These are phyloP conservation scores for Corylus heterophylla DNA, from an alignment of 306 rosid genomes.

Conservation along the genomic window DNA sequence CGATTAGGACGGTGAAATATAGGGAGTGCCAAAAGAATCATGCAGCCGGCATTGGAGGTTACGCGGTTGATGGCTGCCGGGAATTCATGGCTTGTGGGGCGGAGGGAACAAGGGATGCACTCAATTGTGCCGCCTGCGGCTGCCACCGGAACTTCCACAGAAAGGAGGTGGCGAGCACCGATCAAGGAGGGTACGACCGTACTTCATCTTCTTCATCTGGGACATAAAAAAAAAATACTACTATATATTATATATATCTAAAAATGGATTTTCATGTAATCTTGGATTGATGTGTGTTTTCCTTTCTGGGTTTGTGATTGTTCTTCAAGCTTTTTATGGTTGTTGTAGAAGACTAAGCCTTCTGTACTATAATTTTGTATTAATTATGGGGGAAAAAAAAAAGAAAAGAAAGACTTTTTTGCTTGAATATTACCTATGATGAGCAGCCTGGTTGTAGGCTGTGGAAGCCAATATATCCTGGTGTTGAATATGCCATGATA, in stretches of 20 bases:
- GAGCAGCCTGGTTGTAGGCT: too few species aligned
- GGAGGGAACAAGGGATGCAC: conserved; percentile 58
- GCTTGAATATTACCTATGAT: not conserved
- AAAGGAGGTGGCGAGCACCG: conserved; percentile 45
- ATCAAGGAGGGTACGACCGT: conserved; percentile 49
- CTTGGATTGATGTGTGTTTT: conserved; percentile 10
- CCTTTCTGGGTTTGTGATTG: conserved; percentile 19
- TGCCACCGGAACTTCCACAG: conserved; percentile 92
- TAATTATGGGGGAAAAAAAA: too few species aligned
- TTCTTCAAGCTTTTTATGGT: not conserved
- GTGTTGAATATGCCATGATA: too few species aligned
- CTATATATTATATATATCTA: not conserved
- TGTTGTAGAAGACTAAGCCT: not conserved
- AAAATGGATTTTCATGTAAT: not conserved
- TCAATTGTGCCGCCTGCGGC: conserved; percentile 88
- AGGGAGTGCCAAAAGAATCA: conserved; percentile 96
- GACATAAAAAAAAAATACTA: conserved; percentile 9
- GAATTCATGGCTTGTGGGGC: conserved; percentile 84
- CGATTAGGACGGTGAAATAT: conserved; percentile 55
- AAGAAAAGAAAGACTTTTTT: too few species aligned
- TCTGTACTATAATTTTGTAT: not conserved
- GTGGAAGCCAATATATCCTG: too few species aligned
- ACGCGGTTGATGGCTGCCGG: conserved; percentile 90
- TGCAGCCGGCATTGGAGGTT: conserved; percentile 84
- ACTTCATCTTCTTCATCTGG: conserved; percentile 54